Base-by-base conservation (phyloP, 495 filamentous ascomycete species). In the Ascodesmis nigricans region DNA sequence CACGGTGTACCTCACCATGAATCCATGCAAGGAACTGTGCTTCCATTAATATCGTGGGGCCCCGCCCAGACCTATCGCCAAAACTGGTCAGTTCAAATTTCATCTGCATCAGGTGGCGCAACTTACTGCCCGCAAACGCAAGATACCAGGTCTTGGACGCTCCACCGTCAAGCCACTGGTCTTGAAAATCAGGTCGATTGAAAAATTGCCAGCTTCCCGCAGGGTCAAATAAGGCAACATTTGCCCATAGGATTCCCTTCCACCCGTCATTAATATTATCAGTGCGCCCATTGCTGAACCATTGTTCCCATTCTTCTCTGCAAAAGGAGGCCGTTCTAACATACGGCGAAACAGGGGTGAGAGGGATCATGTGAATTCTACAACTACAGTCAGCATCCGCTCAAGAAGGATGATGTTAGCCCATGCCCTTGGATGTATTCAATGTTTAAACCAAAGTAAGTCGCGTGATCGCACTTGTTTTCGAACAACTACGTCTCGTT, bases 401-500 rank as follows among this genome's bases (percentile, higher is more conserved):
- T 20, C 15, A 18, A 17, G 21, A 16, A 5, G 15, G 10, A 14
- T 11, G n/a, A 15, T 4, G n/a, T 32, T 25, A 20, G 15, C 17
- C 17, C n/a, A 5, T 18, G 30, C 34, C 76, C 87, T 55, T 97
- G 74, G 39, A 95, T 70, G 49, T 71, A 91, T 57, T 91, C 79
- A 2, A 67, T 58, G 37, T 78, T 73, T 33, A 51, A 49, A 6
- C 83, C 82, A 47, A 97, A 97, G 57, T 87, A 95, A 1, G 87
- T 97, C 5, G 75, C 77, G 53, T 93, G 87, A 52, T 95, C 78
- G 28, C 83, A 65, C 55, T 97, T 97, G 55, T 93, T 95, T 54
- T 97, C 87, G 50, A 93, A 97, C 4, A 95, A 53, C 46, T 49
- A 21, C 33, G 14, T 10, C 14, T 16, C 3, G 21, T 9, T 18